Base-by-base conservation (phyloP, 768 basidiomycete species). In the Hypsizygus marmoreus region DNA sequence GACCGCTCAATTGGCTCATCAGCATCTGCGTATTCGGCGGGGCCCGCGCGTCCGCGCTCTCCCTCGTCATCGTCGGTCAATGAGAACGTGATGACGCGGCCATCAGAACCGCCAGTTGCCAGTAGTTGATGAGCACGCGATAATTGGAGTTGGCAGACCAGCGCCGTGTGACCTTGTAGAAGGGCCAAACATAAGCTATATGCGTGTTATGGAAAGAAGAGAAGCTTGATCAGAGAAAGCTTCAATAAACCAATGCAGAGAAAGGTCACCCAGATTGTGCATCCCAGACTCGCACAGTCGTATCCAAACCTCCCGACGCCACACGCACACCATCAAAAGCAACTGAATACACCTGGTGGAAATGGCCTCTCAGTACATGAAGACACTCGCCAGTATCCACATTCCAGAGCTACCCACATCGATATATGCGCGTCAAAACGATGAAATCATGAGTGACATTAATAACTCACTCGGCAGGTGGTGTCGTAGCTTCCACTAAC, bases 401-500 rank as follows among this genome's bases (percentile, higher is more conserved):
- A 58, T 95, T 76, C 95, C 95, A 97, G 16, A 97, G 63, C 91
- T 92, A 33, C 17, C 43, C 24, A 22, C 20, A 55, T 39, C 7
- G 26, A 20, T 12, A 33, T 26, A 35, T n/a, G n/a, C n/a, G n/a
- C n/a, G 43, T 3, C 33, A 47, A 36, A 40, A 28, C 52, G 45
- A 8, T 8, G 26, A 24, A 17, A 45, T 16, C 32, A 23, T 41
- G 20, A 46, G 22, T 16, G 8, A 22, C 32, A 2, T 14, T 32
- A 19, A 34, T 25, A 23, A 69, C 80, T 36, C 43, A 95, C 89
- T 51, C 94, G 77, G 56, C 86, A 89, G 13, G 86, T 94, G 34
- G 78, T 74, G 64, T 99, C 95, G 64, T 99, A 98, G 62, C 93
- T 94, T 25, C 94, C 95, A 55, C 90, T 94, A 28, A 94, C 94